These are phyloP conservation scores for Rhodamnia argentea DNA, from an alignment of 345 rosid species.

Conservation along the genomic window DNA sequence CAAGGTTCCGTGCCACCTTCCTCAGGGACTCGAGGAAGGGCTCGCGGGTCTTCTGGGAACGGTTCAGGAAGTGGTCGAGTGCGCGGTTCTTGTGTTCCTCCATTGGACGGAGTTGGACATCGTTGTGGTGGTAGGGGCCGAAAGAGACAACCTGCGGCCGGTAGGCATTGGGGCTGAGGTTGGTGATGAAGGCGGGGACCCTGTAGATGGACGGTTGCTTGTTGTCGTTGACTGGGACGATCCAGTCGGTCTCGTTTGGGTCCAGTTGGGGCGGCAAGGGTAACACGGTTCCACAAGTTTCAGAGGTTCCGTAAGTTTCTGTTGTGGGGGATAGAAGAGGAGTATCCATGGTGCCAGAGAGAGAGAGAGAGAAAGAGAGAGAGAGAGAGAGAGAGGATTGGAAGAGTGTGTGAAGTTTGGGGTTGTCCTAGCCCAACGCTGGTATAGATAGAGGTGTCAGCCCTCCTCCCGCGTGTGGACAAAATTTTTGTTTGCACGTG, in stretches of 20 bases:
- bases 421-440: no score
- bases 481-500: no score
- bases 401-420: no score
- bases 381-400: no score
- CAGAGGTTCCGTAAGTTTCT: no score
- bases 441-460: no score
- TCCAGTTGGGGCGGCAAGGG: not conserved
- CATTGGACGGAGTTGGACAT: not conserved
- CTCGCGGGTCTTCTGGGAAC: not conserved
- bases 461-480: no score
- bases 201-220: slow-evolving; percentile 25
- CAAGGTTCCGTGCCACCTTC: not conserved
- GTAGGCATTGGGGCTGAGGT: slow-evolving; percentile 23
- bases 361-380: no score
- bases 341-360: not conserved
- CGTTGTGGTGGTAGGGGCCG: slow-evolving; percentile 20
- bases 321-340: no score
- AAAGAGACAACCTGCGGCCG: slow-evolving; percentile 30
- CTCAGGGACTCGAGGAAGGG: not conserved
- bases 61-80: not conserved
- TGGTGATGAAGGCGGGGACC: slow-evolving; percentile 12
- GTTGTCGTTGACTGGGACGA: no score
- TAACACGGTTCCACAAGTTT: not conserved
- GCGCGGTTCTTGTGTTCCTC: slow-evolving; percentile 5
- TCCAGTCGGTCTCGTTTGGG: no score